A percentile compares a stretch with the other conserved stretches of the same genome.
Evolutionary conservation across 768 basidiomycete species (phyloP).

Genomic region (Leccinum broughii): DNA sequence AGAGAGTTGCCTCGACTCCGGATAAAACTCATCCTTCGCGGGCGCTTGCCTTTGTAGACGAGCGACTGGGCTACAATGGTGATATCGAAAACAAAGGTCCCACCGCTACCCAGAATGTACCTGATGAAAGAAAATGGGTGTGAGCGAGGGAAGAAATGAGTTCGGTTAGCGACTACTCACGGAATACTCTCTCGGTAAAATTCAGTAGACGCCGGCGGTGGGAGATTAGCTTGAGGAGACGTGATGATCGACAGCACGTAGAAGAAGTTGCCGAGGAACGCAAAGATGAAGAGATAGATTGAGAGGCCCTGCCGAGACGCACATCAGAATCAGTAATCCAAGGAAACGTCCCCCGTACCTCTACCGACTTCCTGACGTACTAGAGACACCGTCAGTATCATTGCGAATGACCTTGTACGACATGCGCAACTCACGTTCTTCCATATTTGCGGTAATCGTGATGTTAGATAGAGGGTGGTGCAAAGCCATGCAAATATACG

Average conservation of each 20-base stretch:
- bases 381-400: conserved; percentile 31
- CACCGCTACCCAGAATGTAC: conserved; percentile 89
- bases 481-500: conserved; percentile 94
- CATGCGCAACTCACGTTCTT: conserved; percentile 75
- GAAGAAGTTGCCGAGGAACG: conserved; percentile 91
- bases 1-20: conserved; percentile 30
- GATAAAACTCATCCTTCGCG: conserved; percentile 28
- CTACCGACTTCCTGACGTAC: conserved; percentile 89
- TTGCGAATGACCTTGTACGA: conserved; percentile 1
- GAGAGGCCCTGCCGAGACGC: conserved; percentile 72
- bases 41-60: conserved; percentile 62
- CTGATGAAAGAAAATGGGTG: conserved; percentile 35
- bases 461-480: conserved; percentile 90
- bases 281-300: conserved; percentile 89
- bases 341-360: conserved; percentile 41
- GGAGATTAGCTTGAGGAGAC: conserved; percentile 60
- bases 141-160: not conserved
- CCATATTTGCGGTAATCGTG: conserved; percentile 94
- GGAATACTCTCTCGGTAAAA: conserved; percentile 84
- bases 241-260: conserved; percentile 90
- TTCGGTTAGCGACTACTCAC: conserved; percentile 46
- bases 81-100: conserved; percentile 91
- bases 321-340: conserved; percentile 7
- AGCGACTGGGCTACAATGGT: conserved; percentile 86
- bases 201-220: conserved; percentile 58